Percentiles rank a stretch among this genome's conserved stretches.
Conservation (phyloP, 805 yeast species). For the Kazachstania kunashirensis region DNA sequence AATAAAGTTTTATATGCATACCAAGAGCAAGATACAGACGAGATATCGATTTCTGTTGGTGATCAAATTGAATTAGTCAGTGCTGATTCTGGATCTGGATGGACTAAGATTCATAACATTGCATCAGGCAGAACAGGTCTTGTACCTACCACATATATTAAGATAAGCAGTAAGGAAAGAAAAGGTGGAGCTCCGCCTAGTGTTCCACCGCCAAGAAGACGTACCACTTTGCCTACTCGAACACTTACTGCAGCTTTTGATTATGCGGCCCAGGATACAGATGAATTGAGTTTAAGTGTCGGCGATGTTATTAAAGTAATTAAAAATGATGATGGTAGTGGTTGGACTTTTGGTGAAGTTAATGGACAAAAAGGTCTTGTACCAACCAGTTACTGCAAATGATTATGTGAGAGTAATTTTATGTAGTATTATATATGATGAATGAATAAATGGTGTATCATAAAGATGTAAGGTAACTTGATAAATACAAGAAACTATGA, state of each 20-base stretch:
- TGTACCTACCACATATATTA: conserved; percentile 77
- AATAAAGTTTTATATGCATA: conserved; percentile 56
- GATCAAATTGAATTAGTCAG: conserved; percentile 50
- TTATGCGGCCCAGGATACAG: conserved; percentile 67
- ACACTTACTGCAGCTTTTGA: conserved; percentile 66
- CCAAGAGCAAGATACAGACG: conserved; percentile 65
- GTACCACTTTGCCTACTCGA: conserved; percentile 30
- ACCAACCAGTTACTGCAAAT: conserved; percentile 67
- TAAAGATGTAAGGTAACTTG: no score
- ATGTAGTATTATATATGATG: background rate
- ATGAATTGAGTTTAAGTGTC: conserved; percentile 59
- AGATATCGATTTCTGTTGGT: conserved; percentile 50
- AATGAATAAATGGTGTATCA: no score
- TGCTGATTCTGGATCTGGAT: conserved; percentile 83
- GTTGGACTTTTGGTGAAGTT: conserved; percentile 91
- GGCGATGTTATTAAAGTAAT: conserved; percentile 69
- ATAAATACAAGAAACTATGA: no score
- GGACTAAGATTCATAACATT: conserved; percentile 60
- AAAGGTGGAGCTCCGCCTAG: conserved; percentile 55
- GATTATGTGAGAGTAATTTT: background rate
- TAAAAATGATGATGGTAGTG: conserved; percentile 66
- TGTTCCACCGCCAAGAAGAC: conserved; percentile 67
- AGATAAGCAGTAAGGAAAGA: conserved; percentile 28
- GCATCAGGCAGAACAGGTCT: conserved; percentile 50
- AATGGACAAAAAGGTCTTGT: conserved; percentile 58